A percentile compares a stretch with the other conserved stretches of the same genome.
These are phyloP conservation scores for Tephrocybe sp. DNA, from an alignment of 768 basidiomycete genomes.

Conservation along the genomic window DNA sequence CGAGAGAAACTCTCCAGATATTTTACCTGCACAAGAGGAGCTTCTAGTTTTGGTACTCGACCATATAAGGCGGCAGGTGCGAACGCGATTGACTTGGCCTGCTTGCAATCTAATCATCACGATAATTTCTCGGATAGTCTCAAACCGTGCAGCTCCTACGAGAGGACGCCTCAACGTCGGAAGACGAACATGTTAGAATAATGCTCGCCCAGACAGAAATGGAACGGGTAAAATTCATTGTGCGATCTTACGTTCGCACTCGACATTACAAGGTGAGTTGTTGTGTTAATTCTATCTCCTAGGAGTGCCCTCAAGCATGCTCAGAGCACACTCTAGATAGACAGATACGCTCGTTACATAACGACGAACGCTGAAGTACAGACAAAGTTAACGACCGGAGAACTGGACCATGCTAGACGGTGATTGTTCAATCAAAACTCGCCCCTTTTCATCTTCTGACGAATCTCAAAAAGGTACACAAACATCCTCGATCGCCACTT, in stretches of 20 bases:
- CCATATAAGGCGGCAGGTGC: slow-evolving; percentile 81
- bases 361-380: slow-evolving; percentile 70
- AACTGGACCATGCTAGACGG: slow-evolving; percentile 81
- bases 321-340: slow-evolving; percentile 57
- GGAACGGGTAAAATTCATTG: slow-evolving; percentile 90
- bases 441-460: not conserved
- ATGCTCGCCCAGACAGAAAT: slow-evolving; percentile 94
- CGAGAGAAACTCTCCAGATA: slow-evolving; percentile 80
- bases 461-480: slow-evolving; percentile 55
- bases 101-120: not conserved
- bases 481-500: slow-evolving; percentile 78
- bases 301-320: slow-evolving; percentile 19
- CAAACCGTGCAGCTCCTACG: slow-evolving; percentile 76
- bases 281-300: not conserved
- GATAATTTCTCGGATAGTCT: slow-evolving; percentile 47
- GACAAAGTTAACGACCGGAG: slow-evolving; percentile 77
- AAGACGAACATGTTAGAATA: slow-evolving; percentile 92
- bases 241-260: slow-evolving; percentile 86
- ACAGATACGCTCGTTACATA: slow-evolving; percentile 83
- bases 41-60: slow-evolving; percentile 68
- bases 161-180: slow-evolving; percentile 79
- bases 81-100: slow-evolving; percentile 18
- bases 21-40: slow-evolving; percentile 71
- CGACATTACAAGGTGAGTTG: slow-evolving; percentile 76
- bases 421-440: slow-evolving; percentile 25